Percentiles rank a stretch among this genome's conserved stretches.
phyloP scores from a whole-genome alignment of 1,284 basidiomycete genomes.

The Cryptococcus sp. region DNA sequence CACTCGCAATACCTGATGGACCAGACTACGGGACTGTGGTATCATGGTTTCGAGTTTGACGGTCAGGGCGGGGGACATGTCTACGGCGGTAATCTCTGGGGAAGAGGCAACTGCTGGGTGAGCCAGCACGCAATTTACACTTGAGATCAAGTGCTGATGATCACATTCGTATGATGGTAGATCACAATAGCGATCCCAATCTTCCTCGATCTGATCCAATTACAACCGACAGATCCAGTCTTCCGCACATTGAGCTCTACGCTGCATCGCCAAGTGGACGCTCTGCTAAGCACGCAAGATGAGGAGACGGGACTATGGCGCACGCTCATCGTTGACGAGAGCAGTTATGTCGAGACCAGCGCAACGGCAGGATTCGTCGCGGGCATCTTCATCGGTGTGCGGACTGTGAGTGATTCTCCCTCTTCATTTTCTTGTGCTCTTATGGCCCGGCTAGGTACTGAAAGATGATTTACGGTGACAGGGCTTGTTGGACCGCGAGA shows the following conservation, averaged over 20 bases:
- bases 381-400: slow-evolving; percentile 61
- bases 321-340: slow-evolving; percentile 62
- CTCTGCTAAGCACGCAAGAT: slow-evolving; percentile 60
- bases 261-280: slow-evolving; percentile 61
- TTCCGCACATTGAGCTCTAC: slow-evolving; percentile 59
- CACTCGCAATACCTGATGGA: slow-evolving; percentile 37
- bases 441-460: not conserved
- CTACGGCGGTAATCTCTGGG: slow-evolving; percentile 63
- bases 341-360: slow-evolving; percentile 62
- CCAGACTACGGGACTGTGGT: slow-evolving; percentile 32
- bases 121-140: not conserved
- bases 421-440: not conserved
- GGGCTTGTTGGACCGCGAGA: slow-evolving; percentile 13
- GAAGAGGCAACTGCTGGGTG: slow-evolving; percentile 64
- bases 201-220: slow-evolving; percentile 58
- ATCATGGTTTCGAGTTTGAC: slow-evolving; percentile 51
- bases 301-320: slow-evolving; percentile 61
- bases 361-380: slow-evolving; percentile 66
- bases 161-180: slow-evolving; percentile 3
- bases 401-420: slow-evolving; percentile 43
- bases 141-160: not conserved
- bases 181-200: slow-evolving; percentile 65
- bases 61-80: slow-evolving; percentile 30
- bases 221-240: slow-evolving; percentile 57
- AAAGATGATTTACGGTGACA: not conserved